These are phyloP conservation scores for Umbellularia californica DNA, from an alignment of 164 flowering plant genomes.

Conservation along the genomic window DNA sequence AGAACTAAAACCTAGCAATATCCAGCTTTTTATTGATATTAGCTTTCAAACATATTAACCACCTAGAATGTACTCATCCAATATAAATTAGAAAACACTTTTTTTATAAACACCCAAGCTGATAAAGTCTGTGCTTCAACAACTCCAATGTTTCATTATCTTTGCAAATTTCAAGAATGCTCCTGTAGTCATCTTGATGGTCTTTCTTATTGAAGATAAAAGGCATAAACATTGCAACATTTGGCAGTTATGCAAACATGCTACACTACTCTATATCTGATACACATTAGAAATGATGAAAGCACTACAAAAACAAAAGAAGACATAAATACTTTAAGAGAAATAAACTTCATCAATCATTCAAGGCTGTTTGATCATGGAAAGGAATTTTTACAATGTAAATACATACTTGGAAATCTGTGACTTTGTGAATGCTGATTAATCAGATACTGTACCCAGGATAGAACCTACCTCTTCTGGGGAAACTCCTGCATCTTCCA, in stretches of 20 bases:
- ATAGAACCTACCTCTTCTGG: conserved; percentile 55
- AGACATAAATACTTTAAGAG: neutral
- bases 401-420: neutral
- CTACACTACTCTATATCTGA: neutral
- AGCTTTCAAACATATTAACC: too few species aligned
- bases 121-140: too few species aligned
- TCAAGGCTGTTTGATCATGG: neutral
- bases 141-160: neutral
- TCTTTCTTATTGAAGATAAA: too few species aligned
- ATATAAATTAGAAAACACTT: too few species aligned
- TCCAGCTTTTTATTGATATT: too few species aligned
- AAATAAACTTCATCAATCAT: too few species aligned
- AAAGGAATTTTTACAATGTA: too few species aligned
- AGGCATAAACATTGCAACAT: neutral
- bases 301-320: neutral
- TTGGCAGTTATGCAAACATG: neutral
- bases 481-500: conserved; percentile 62
- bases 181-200: neutral
- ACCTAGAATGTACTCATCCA: too few species aligned
- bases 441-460: neutral
- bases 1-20: too few species aligned
- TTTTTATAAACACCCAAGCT: too few species aligned
- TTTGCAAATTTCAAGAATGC: neutral
- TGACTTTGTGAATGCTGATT: neutral
- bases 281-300: neutral